These are phyloP conservation scores for Annona squamosa DNA, from an alignment of 164 flowering plant genomes.

Conservation along the genomic window DNA sequence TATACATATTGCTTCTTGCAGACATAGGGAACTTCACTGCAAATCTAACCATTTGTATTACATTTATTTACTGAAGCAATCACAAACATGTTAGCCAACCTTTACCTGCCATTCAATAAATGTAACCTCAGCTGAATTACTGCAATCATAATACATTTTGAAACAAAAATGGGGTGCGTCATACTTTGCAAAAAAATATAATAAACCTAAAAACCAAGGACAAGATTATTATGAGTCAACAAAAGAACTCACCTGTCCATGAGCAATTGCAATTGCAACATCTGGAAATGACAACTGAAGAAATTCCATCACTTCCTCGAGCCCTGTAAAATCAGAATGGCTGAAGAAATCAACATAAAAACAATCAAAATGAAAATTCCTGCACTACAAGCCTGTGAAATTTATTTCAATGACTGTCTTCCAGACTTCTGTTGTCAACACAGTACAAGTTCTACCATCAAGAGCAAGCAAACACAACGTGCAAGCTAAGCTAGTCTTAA, in stretches of 20 bases:
- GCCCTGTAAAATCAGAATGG: conserved; percentile 42
- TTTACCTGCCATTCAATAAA: too few relatives aligned
- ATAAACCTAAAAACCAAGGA: not conserved
- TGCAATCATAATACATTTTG: not conserved
- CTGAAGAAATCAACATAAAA: not conserved
- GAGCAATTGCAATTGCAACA: conserved; percentile 83
- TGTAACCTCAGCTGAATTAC: not conserved
- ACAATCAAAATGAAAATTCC: not conserved
- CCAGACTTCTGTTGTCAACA: not conserved
- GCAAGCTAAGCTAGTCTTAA: not conserved
- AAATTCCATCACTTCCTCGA: conserved; percentile 78
- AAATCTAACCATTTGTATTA: not conserved
- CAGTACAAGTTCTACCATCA: not conserved
- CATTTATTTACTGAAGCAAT: too few relatives aligned
- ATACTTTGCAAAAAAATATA: not conserved
- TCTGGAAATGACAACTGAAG: conserved; percentile 64
- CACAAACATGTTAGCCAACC: not conserved
- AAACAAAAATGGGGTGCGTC: not conserved
- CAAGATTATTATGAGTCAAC: too few relatives aligned
- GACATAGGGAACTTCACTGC: not conserved
- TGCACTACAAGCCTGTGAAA: not conserved
- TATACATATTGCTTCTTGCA: not conserved
- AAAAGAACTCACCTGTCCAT: conserved; percentile 68
- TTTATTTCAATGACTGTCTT: not conserved
- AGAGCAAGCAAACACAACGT: not conserved